Evolutionary conservation across 129 eudicot genomes (phyloP).

Genomic region (Flaveria sonorensis): DNA sequence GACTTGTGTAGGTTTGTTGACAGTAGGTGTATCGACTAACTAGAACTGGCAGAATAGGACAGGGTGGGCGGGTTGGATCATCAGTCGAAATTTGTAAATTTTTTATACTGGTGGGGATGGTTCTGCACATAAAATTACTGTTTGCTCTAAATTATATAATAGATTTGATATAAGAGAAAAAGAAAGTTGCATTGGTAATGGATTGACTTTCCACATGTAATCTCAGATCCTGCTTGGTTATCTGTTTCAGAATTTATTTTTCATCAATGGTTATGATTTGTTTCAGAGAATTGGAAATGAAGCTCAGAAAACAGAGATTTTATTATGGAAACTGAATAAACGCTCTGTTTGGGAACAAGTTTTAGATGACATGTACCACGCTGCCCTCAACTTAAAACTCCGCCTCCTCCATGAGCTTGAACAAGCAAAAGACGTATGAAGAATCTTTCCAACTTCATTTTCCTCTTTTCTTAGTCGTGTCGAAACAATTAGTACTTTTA

Average conservation of each 20-base stretch:
- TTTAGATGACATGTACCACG: slow-evolving; percentile 92
- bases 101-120: neutral
- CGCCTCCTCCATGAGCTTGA: slow-evolving; percentile 63
- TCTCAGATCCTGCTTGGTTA: neutral
- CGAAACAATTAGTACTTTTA: neutral
- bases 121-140: neutral
- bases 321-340: slow-evolving; percentile 66
- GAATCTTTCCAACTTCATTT: neutral
- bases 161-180: neutral
- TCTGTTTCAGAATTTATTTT: neutral
- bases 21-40: neutral
- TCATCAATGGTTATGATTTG: neutral
- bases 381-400: slow-evolving; percentile 72
- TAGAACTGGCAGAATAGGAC: neutral
- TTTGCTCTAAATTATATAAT: neutral
- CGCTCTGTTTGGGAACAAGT: slow-evolving; percentile 52
- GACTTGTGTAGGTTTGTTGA: too few relatives aligned
- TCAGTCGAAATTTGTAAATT: neutral
- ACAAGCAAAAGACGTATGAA: slow-evolving; percentile 64
- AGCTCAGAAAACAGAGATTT: slow-evolving; percentile 40
- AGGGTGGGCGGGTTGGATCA: neutral
- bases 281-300: slow-evolving; percentile 56
- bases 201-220: neutral
- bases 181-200: neutral
- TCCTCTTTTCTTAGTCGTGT: neutral